Evolutionary conservation across 164 flowering plant genomes (phyloP), one percentile per base, ranked within the genome.

Genomic region (Santalum album): DNA sequence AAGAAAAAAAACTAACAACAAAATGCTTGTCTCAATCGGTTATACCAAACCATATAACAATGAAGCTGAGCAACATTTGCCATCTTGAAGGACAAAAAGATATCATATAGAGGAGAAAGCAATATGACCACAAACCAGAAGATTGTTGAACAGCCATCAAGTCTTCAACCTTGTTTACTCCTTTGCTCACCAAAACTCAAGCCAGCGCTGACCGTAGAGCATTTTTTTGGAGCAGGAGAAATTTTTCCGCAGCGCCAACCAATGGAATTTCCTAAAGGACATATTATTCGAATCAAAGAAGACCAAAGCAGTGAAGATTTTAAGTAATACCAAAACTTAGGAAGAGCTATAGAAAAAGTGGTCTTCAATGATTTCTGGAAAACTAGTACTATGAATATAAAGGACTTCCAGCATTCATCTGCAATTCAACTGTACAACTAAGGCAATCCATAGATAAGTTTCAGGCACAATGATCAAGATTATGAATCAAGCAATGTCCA

Each of bases 161-260:
- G 45, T 79, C 86, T 42, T 75, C 75, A 35, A 79, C 42, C 32
- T 52, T 12, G 65, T 81, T 78, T 62, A 78, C 86, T 61, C 80
- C 78, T 63, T 74, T 76, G 54, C 55, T 77, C 59, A 59, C 76
- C 51, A 82, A 68, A 52, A 86, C 53, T 55, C 54, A 55, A 2
- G 84, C 82, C 18, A 92, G 57, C 68, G 92, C 87, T 20, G 77
- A 56, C 64, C 74, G 75, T 32, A 92, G 44, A 44, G 71, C 69
- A 63, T 61, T 66, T 64, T 77, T 82, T 39, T 53, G 74, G 12
- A 54, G 76, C 56, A 78, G 38, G 27, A 92, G 72, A 70, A 69
- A 81, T 62, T 79, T 74, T 67, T 89, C 99, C 11, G 94, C 88
- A 69, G 69, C 92, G 24, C 96, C 95, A 59, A 38, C 64, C 58